Evolutionary conservation across 495 filamentous ascomycete species (phyloP), one percentile per base, ranked within the genome.

Genomic region (Aspergillus cristatus): DNA sequence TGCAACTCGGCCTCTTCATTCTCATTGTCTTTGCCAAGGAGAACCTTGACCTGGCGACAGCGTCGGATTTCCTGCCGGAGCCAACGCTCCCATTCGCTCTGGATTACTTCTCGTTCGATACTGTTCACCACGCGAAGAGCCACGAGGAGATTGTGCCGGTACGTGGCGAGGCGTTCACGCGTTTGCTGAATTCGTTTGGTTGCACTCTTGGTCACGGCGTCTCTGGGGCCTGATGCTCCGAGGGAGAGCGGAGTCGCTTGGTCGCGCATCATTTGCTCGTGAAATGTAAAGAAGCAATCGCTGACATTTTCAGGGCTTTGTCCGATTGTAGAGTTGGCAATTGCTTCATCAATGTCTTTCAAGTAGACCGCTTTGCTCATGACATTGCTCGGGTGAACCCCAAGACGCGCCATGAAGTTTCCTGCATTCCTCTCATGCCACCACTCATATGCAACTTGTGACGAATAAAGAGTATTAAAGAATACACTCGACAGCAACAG

Each of bases 71-170:
- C 89, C 28, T 79, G 77, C 3, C 66, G 53, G 12, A 97, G 70
- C 87, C 88, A 97, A 28, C 81, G 81, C 62, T 93, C 88, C 81
- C 85, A 98, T 63, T 96, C 89, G 2, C 76, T 80, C 38, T 74
- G 69, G 39, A 97, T 45, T 53, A 93, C 79, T 55, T 96, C 90
- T 35, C 68, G 62, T 64, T 98, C 91, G 7, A 97, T 76, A 30
- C 72, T 79, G 54, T 97, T 95, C 35, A 98, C 79, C 3, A 96
- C 74, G 5, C 89, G 79, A 62, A 97, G 74, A 12, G 88, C 87
- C 4, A 98, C 88, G 1, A 97, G 65, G 14, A 97, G 69, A 50
- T 97, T 86, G 52, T 98, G 86, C n/a, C 91, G 74, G 56, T 94
- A 90, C 10, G 73, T 59, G 7, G 82, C 91, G 2, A 98, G 75